Evolutionary conservation across 2,329 filamentous ascomycete genomes (phyloP).

Genomic region (Kalmusia sp.): DNA sequence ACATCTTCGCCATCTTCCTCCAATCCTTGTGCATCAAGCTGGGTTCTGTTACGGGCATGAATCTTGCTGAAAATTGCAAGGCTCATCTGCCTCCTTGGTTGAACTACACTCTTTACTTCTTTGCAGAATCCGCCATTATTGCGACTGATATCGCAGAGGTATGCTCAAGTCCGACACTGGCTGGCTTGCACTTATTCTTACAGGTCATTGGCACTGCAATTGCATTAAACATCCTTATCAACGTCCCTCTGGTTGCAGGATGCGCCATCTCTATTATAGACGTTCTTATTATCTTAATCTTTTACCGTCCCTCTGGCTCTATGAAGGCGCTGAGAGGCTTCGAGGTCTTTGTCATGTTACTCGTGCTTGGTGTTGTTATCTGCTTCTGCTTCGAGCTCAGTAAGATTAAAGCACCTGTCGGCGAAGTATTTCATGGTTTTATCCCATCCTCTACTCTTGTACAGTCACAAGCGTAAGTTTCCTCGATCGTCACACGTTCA

Average conservation of each 20-base stretch:
- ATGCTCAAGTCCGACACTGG: too few species aligned
- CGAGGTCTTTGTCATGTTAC: slow-evolving; percentile 60
- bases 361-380: slow-evolving; percentile 63
- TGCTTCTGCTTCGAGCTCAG: slow-evolving; percentile 66
- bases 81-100: slow-evolving; percentile 61
- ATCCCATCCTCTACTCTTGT: slow-evolving; percentile 62
- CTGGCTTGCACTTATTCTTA: slow-evolving; percentile 10
- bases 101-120: slow-evolving; percentile 60
- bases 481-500: too few species aligned
- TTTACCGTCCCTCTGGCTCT: slow-evolving; percentile 60
- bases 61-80: slow-evolving; percentile 58
- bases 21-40: slow-evolving; percentile 71
- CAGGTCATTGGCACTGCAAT: slow-evolving; percentile 65
- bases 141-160: slow-evolving; percentile 66
- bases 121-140: slow-evolving; percentile 64
- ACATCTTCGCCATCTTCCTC: slow-evolving; percentile 74
- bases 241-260: slow-evolving; percentile 62
- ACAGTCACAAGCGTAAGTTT: slow-evolving; percentile 56
- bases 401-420: slow-evolving; percentile 58
- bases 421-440: slow-evolving; percentile 62
- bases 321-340: slow-evolving; percentile 61
- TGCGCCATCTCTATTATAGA: slow-evolving; percentile 65
- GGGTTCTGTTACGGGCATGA: slow-evolving; percentile 58
- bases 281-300: slow-evolving; percentile 63
- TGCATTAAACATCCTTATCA: slow-evolving; percentile 61